A percentile compares a stretch with the other conserved stretches of the same genome.
These are phyloP conservation scores for Chytridium lagenaria DNA, from an alignment of 371 early-diverging fungal genomes.

Conservation along the genomic window DNA sequence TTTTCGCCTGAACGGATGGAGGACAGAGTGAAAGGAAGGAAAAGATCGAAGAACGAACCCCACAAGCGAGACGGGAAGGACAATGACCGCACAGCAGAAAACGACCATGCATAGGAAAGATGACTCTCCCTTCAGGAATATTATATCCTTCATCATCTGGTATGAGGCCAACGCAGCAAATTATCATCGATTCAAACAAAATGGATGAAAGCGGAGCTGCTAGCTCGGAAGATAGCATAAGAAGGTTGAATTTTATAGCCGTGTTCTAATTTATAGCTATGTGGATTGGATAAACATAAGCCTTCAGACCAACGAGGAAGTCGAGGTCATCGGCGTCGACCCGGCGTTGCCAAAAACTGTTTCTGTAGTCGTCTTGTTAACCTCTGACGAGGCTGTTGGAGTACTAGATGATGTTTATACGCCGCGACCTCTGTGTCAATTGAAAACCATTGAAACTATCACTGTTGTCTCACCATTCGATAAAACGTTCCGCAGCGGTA, in stretches of 20 bases:
- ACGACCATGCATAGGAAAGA: background rate
- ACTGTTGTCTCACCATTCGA: background rate
- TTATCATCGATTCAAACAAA: background rate
- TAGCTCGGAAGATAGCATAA: background rate
- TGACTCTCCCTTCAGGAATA: background rate
- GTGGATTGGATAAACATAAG: background rate
- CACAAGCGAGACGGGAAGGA: too few relatives aligned
- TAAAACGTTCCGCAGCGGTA: background rate
- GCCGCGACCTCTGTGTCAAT: background rate
- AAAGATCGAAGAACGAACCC: too few relatives aligned
- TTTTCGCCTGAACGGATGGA: too few relatives aligned
- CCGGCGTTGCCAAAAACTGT: conserved; percentile 2
- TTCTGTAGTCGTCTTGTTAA: background rate
- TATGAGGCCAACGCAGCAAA: background rate
- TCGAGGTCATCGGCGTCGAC: background rate
- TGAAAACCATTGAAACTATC: background rate
- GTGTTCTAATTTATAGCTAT: background rate
- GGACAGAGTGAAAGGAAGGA: too few relatives aligned
- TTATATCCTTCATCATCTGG: background rate
- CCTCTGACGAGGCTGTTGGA: background rate
- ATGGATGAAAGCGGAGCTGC: background rate
- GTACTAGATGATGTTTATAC: too few relatives aligned
- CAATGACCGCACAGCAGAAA: too few relatives aligned
- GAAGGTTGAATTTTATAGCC: too few relatives aligned
- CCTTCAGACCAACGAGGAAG: background rate